Base-by-base conservation (phyloP, 179 eudicot genomes). In the Silene vulgaris region DNA sequence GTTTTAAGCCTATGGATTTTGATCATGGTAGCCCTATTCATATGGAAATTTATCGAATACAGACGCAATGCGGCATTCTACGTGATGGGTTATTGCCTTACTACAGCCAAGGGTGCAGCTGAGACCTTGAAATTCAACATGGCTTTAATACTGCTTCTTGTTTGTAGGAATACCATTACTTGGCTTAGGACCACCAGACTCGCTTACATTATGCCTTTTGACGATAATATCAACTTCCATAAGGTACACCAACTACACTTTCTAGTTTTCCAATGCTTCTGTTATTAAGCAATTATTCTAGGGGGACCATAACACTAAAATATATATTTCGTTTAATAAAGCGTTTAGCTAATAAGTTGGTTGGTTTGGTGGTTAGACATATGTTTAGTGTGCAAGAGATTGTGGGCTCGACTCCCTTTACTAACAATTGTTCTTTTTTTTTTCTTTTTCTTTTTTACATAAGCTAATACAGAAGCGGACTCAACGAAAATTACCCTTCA, bases 161-260 rank as follows among this genome's bases (percentile, higher is more conserved):
- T 95, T 9, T 93, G 96, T 78, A 86, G 97, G 86, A 95, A 95
- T 87, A 89, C 86, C 40, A 86, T 95, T 61, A 95, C 99, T 76
- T 95, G 97, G 97, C 85, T 95, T 54, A 85, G 99, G 85, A 88
- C 99, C 59, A 89, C 97, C 69, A 87, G 77, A 80, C 72, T 95
- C 79, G 87, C 89, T 67, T 83, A 77, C 65, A 72, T 83, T 81
- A 82, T 95, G 62, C 97, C 99, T 8, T 90, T 95, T 67, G 96
- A 95, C 75, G 99, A 95, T 83, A 95, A 90, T 73, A 89, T 95
- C 85, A 95, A 95, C 87, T 95, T 95, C 79, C 99, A 95, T 74
- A 92, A 96, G 97, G 99, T 94, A 89, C 61, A 81, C 67, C 76
- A 32, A 56, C 76, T 71, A 77, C 75, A 64, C 62, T 68, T 80